Evolutionary conservation across 2,329 filamentous ascomycete genomes (phyloP), one percentile per base, ranked within the genome.

Genomic region (Microcyclosporella mali): DNA sequence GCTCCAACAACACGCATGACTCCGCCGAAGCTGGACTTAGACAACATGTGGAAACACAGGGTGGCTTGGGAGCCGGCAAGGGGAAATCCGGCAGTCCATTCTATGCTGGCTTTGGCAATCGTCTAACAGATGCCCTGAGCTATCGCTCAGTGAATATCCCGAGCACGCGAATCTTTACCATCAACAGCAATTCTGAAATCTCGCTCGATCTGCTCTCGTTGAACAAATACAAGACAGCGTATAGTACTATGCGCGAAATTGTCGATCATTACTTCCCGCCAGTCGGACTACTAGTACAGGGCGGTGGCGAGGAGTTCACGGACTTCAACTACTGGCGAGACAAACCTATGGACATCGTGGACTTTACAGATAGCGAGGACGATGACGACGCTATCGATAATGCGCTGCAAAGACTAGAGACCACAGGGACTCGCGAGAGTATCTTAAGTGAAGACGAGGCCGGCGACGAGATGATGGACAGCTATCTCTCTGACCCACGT

Each of bases 191-290:
- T 60, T 89, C 90, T 1, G 92, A 98, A 65, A 89, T 98, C 21
- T 90, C 85, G 19, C 72, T 98, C 16, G 90, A 97, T 62, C 72
- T 98, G 33, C 71, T 97, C 33, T 90, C 82, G 50, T 75, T 97
- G 41, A 95, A 94, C 68, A 94, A 88, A 64, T 85, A 97, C 63
- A 95, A 92, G 69, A 90, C 94, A 58, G 95, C 86, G 51, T 98
- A 98, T 62, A 88, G 95, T 49, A 89, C 87, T 58, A 98, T 98
- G 82, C 84, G 87, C 47, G 94, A 98, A 65, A 83, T 98, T 46
- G 87, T 98, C 6, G 92, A 98, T 62, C 92, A 98, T 66, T 97
- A 95, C 70, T 98, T 98, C 65, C 92, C 92, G 6, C 88, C 94
- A 1, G 83, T 94, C 10, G 87, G 83, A 50, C 82, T 89, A 18